These are phyloP conservation scores for Amanita subjunquillea DNA, from an alignment of 768 basidiomycete genomes.

Conservation along the genomic window DNA sequence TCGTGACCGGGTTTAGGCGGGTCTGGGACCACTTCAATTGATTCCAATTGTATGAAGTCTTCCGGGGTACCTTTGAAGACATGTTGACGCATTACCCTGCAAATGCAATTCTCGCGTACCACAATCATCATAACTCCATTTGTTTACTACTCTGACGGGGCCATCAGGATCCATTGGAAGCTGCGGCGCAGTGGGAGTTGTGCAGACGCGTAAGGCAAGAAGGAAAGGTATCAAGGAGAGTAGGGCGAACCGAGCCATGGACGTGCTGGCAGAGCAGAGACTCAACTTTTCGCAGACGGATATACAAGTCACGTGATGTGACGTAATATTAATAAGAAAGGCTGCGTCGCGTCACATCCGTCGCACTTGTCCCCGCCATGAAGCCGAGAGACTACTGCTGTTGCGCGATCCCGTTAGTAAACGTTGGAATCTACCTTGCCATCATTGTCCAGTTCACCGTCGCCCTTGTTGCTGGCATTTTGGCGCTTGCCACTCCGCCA, in stretches of 20 bases:
- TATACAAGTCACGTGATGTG: neutral
- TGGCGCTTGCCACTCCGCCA: slow-evolving; percentile 69
- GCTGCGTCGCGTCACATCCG: neutral
- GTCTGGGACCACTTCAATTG: slow-evolving; percentile 71
- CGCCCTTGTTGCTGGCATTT: slow-evolving; percentile 56
- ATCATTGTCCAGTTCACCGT: slow-evolving; percentile 68
- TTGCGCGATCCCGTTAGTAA: slow-evolving; percentile 84
- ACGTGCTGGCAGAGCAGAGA: slow-evolving; percentile 6
- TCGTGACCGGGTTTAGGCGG: slow-evolving; percentile 84
- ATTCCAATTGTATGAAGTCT: slow-evolving; percentile 52
- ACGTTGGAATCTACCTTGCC: slow-evolving; percentile 81
- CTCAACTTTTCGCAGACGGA: neutral
- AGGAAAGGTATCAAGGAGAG: slow-evolving; percentile 14
- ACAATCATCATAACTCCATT: slow-evolving; percentile 66
- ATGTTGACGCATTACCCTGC: slow-evolving; percentile 5
- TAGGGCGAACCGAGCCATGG: slow-evolving; percentile 6
- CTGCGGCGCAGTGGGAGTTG: slow-evolving; percentile 14
- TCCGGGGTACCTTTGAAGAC: slow-evolving; percentile 27
- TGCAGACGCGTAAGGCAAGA: slow-evolving; percentile 11
- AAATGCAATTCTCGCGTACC: slow-evolving; percentile 36
- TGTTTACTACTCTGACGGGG: slow-evolving; percentile 23
- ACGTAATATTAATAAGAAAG: neutral
- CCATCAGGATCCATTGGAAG: slow-evolving; percentile 15
- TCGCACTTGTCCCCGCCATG: slow-evolving; percentile 29
- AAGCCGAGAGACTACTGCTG: slow-evolving; percentile 85